A percentile compares a stretch with the other conserved stretches of the same genome.
Conservation (phyloP, 805 yeast genomes). For the Yamadazyma laniorum region DNA sequence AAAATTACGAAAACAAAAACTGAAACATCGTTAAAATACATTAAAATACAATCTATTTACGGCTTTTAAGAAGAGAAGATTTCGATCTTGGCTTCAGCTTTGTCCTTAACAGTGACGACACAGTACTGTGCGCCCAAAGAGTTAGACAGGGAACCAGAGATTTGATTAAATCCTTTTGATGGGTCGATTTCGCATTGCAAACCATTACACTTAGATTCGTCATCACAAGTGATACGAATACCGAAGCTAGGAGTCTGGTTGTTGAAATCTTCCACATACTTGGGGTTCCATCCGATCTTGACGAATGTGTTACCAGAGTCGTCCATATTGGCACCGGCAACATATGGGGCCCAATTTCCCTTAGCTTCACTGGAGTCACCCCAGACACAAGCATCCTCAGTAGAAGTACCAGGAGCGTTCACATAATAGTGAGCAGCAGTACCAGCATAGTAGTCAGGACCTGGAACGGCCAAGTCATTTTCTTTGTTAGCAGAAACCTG, state of each 20-base stretch:
- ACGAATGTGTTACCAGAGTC: constrained; percentile 66
- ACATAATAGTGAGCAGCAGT: constrained; percentile 87
- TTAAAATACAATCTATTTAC: constrained; percentile 4
- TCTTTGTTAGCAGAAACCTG: constrained; percentile 48
- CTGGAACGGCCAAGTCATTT: constrained; percentile 78
- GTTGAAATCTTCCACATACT: constrained; percentile 65
- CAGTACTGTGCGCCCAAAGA: constrained; percentile 69
- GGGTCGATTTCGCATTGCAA: constrained; percentile 83
- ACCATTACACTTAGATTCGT: constrained; percentile 68
- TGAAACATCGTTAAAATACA: neutral
- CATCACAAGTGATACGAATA: constrained; percentile 69
- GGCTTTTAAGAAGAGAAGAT: constrained; percentile 46
- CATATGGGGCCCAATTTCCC: constrained; percentile 94
- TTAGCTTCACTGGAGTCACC: constrained; percentile 64
- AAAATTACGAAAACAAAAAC: neutral
- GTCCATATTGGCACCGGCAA: constrained; percentile 88
- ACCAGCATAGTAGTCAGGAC: constrained; percentile 76
- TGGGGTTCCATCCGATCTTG: constrained; percentile 90
- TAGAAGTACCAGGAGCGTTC: constrained; percentile 79
- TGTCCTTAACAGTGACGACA: constrained; percentile 71
- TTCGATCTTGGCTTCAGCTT: constrained; percentile 67
- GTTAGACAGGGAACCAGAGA: constrained; percentile 38
- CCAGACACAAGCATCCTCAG: constrained; percentile 81
- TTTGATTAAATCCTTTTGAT: constrained; percentile 56
- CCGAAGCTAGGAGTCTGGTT: constrained; percentile 64